Percentiles rank a stretch among this genome's conserved stretches.
phyloP scores from a whole-genome alignment of 1,139 yeast species.

The Yamadazyma atmosphaerica region DNA sequence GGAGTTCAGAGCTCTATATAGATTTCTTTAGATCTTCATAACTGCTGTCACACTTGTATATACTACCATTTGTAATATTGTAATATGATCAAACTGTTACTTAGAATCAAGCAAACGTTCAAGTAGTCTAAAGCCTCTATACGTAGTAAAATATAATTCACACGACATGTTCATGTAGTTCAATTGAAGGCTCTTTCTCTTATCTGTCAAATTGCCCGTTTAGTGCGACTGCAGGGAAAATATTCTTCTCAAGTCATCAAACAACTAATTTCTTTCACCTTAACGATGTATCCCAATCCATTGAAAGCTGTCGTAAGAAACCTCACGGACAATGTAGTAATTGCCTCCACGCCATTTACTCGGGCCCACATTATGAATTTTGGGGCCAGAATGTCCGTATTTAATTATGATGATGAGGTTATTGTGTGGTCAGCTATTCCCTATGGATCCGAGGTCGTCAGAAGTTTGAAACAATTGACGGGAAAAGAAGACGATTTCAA shows the following conservation, averaged over 20 bases:
- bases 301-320: slow-evolving; percentile 42
- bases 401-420: slow-evolving; percentile 37
- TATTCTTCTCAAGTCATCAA: no score
- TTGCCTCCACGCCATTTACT: slow-evolving; percentile 52
- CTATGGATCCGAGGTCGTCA: slow-evolving; percentile 45
- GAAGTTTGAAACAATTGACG: slow-evolving; percentile 35
- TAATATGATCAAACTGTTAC: not conserved
- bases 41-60: no score
- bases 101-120: no score
- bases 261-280: no score
- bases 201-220: slow-evolving; percentile 1
- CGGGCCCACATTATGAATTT: slow-evolving; percentile 43
- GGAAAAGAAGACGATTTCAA: slow-evolving; percentile 31
- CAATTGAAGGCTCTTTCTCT: not conserved
- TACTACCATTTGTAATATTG: no score
- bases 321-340: slow-evolving; percentile 46
- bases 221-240: not conserved
- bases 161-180: not conserved
- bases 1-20: slow-evolving; percentile 15
- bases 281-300: slow-evolving; percentile 31
- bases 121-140: no score
- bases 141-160: no score
- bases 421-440: slow-evolving; percentile 67
- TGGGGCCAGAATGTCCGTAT: slow-evolving; percentile 63
- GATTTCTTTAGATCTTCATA: not conserved